Evolutionary conservation across 1,139 yeast genomes (phyloP).

Genomic region (Torulaspora globosa): DNA sequence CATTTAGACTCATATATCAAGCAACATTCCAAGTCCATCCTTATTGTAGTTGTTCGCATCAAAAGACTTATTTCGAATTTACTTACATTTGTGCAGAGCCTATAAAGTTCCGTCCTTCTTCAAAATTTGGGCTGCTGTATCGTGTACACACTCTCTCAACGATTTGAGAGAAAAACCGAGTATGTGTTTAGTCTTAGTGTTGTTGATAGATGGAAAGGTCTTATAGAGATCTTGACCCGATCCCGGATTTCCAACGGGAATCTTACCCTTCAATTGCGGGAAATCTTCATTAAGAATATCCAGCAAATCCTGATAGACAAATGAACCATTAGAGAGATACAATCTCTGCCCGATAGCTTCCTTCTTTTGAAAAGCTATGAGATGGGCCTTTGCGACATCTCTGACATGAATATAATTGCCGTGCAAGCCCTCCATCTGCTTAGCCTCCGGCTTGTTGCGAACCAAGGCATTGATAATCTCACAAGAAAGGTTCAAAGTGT

Average conservation of each 20-base stretch:
- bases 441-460: constrained; percentile 21
- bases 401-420: constrained; percentile 24
- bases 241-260: constrained; percentile 17
- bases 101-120: constrained; percentile 15
- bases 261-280: constrained; percentile 39
- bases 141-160: constrained; percentile 41
- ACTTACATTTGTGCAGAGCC: no score
- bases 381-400: constrained; percentile 27
- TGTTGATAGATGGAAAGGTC: constrained; percentile 19
- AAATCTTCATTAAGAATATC: constrained; percentile 38
- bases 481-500: constrained; percentile 39
- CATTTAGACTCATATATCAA: no score
- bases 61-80: no score
- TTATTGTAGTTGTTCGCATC: no score
- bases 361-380: constrained; percentile 22
- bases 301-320: constrained; percentile 34
- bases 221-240: constrained; percentile 16
- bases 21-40: no score
- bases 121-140: constrained; percentile 43
- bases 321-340: constrained; percentile 33
- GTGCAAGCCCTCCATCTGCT: constrained; percentile 6
- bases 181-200: constrained; percentile 36
- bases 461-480: constrained; percentile 35
- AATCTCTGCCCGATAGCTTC: constrained; percentile 20
- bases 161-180: constrained; percentile 42